phyloP scores from a whole-genome alignment of 2,329 filamentous ascomycete species.

The Trematosphaeria pertusa region DNA sequence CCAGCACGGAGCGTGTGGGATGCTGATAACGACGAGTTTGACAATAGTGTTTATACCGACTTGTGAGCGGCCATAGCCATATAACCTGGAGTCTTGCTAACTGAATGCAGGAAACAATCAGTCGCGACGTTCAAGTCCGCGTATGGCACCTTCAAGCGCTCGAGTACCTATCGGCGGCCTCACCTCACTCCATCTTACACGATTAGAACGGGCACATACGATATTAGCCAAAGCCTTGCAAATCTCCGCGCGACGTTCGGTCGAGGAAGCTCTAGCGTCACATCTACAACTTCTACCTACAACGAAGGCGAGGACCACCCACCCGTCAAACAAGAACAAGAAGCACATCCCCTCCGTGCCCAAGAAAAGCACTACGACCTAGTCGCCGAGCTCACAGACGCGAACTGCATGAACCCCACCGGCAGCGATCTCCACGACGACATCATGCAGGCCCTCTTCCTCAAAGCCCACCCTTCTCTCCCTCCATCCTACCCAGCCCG shows the following conservation, averaged over 20 bases:
- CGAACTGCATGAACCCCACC: slow-evolving; percentile 15
- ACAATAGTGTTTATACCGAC: slow-evolving; percentile 11
- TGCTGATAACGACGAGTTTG: slow-evolving; percentile 22
- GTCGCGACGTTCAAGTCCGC: background rate
- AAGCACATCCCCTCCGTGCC: background rate
- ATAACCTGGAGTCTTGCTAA: background rate
- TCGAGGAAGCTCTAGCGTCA: too few relatives aligned
- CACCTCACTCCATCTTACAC: too few relatives aligned
- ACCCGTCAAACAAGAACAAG: background rate
- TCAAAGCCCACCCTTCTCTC: background rate
- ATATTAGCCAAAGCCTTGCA: too few relatives aligned
- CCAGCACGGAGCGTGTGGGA: slow-evolving; percentile 16
- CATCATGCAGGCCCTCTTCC: slow-evolving; percentile 13
- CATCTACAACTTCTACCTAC: too few relatives aligned
- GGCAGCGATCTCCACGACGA: slow-evolving; percentile 20
- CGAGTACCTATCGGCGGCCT: too few relatives aligned
- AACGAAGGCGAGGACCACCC: background rate
- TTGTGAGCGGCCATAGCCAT: slow-evolving; percentile 5
- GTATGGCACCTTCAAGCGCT: background rate
- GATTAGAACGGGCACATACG: too few relatives aligned
- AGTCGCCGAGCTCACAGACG: slow-evolving; percentile 18
- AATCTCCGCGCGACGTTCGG: too few relatives aligned
- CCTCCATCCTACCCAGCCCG: slow-evolving; percentile 3
- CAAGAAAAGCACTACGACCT: slow-evolving; percentile 2
- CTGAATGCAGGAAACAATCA: background rate